Evolutionary conservation across 257 asterid genomes (phyloP), one percentile per base, ranked within the genome.

Genomic region (Galeopsis tetrahit): DNA sequence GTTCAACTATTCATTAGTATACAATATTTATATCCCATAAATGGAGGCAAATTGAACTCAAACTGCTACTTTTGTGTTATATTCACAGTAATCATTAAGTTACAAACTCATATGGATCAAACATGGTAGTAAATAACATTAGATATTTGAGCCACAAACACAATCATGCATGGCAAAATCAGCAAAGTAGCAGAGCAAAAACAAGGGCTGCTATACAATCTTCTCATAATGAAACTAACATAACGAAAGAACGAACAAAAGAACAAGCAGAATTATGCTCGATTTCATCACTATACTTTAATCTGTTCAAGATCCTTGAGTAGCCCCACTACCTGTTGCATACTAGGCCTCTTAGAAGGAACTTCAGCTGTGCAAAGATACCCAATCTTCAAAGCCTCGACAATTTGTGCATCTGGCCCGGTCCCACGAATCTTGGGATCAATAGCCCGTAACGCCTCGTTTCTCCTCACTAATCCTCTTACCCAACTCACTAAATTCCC

Each of bases 241-340:
- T 51, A 58, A 70, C 35, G 43, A 33, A 66, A 42, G 43, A 72
- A 34, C 1, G 21, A 72, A 65, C 40, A 0, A 61, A 59, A 34
- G 34, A 57, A 53, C 6, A 46, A 68, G 36, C 67, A 46, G 10
- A 35, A 33, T 58, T 48, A 28, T 66, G 51, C 53, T 63, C 65
- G 44, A 76, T 66, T 52, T 58, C 64, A 66, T 75, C 75, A 67
- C 70, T 75, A n/a, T 61, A 67, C 71, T n/a, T 85, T 35, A 70
- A 58, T 77, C 52, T 85, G 89, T 78, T 85, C 95, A 74, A 91
- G 86, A 77, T 91, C 97, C 85, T 91, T 91, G 35, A 91, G 97
- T 15, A 91, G 85, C 51, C 97, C 97, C 36, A 89, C 97, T 4
- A 91, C 92, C 77, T 91, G 97, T 64, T 91, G 97, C 97, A 91